These are phyloP conservation scores for Rosa multiflora DNA, from an alignment of 306 rosid genomes.

Conservation along the genomic window DNA sequence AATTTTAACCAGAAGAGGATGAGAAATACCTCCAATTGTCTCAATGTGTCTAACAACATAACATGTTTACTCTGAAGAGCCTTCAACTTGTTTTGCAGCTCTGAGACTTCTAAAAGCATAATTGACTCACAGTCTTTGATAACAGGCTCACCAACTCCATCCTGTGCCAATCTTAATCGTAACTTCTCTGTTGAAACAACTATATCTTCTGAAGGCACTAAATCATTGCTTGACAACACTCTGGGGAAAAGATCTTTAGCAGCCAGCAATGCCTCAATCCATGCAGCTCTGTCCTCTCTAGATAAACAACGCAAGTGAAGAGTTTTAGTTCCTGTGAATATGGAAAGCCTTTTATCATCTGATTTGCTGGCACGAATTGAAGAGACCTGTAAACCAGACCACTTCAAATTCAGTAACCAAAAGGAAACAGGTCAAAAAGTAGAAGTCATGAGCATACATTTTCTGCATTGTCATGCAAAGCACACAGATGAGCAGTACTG, in stretches of 20 bases:
- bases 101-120: slow-evolving; percentile 83
- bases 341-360: slow-evolving; percentile 87
- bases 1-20: slow-evolving; percentile 9
- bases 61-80: slow-evolving; percentile 79
- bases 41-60: slow-evolving; percentile 72
- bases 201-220: slow-evolving; percentile 69
- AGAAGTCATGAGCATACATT: background rate
- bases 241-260: slow-evolving; percentile 94
- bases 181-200: slow-evolving; percentile 91
- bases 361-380: slow-evolving; percentile 96
- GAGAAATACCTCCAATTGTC: slow-evolving; percentile 80
- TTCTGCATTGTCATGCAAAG: slow-evolving; percentile 13
- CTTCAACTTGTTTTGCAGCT: slow-evolving; percentile 73
- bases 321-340: slow-evolving; percentile 94
- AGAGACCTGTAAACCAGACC: slow-evolving; percentile 74
- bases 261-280: slow-evolving; percentile 87
- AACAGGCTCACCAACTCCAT: slow-evolving; percentile 66
- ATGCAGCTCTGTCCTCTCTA: slow-evolving; percentile 79
- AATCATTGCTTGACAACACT: slow-evolving; percentile 66
- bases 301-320: slow-evolving; percentile 84
- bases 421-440: background rate
- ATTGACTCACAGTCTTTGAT: slow-evolving; percentile 87
- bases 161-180: slow-evolving; percentile 67
- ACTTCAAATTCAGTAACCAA: slow-evolving; percentile 30
- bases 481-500: slow-evolving; percentile 4